These are phyloP conservation scores for Pythium folliculosum DNA, from an alignment of 352 stramenopile species.

Conservation along the genomic window DNA sequence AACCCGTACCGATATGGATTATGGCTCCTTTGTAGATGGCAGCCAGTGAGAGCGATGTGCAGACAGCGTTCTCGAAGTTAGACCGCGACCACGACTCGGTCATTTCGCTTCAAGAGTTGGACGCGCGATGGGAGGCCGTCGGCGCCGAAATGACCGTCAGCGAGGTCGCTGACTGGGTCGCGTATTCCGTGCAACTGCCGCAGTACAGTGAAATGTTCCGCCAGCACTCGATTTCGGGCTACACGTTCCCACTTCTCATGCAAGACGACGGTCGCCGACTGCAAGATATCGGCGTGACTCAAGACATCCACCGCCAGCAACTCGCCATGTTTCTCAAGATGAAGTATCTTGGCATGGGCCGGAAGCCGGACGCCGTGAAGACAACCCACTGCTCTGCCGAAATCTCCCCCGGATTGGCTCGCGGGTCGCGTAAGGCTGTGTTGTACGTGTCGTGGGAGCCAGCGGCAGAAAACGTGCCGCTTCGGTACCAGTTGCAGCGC, in stretches of 20 bases:
- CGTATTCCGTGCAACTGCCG: conserved; percentile 76
- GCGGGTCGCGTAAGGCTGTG: conserved; percentile 27
- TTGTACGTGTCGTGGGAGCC: conserved; percentile 65
- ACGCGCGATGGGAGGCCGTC: conserved; percentile 77
- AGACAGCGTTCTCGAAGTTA: conserved; percentile 71
- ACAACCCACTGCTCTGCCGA: conserved; percentile 44
- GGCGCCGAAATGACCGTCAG: conserved; percentile 86
- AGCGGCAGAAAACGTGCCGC: conserved; percentile 39
- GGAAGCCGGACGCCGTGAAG: conserved; percentile 49
- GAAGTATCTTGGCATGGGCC: conserved; percentile 81
- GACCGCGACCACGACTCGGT: conserved; percentile 78
- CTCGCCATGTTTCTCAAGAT: conserved; percentile 82
- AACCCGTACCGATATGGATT: too few species aligned
- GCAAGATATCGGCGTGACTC: conserved; percentile 71
- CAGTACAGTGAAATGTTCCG: conserved; percentile 83
- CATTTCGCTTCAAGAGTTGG: conserved; percentile 82
- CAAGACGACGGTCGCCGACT: conserved; percentile 73
- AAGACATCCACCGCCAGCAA: conserved; percentile 75
- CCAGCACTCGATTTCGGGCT: conserved; percentile 79
- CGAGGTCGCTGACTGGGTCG: conserved; percentile 83
- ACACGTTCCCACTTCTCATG: conserved; percentile 88
- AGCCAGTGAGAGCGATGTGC: conserved; percentile 64
- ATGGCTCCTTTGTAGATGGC: conserved; percentile 35
- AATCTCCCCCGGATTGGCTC: conserved; percentile 16
- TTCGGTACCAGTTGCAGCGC: conserved; percentile 73